A percentile compares a stretch with the other conserved stretches of the same genome.
Conservation (phyloP, 257 asterid species). For the Forsythia suspensa region DNA sequence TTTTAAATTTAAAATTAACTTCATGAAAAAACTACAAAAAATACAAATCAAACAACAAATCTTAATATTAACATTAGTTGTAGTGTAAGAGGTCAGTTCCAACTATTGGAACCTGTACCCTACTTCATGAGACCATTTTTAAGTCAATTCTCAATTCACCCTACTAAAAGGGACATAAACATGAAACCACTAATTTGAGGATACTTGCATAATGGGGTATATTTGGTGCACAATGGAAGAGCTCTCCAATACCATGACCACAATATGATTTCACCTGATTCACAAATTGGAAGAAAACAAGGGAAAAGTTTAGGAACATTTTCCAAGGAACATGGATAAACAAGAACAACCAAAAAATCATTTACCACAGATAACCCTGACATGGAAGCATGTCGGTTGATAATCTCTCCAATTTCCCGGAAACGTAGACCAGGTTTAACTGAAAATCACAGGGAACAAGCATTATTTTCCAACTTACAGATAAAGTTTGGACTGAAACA, state of each 20-base stretch:
- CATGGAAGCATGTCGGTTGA: conserved; percentile 86
- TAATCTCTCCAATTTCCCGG: conserved; percentile 92
- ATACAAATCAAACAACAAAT: background rate
- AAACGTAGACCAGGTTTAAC: conserved; percentile 96
- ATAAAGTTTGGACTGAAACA: background rate
- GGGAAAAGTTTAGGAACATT: background rate
- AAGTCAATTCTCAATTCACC: background rate
- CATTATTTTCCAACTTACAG: background rate
- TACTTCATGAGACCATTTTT: background rate
- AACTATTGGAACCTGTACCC: background rate
- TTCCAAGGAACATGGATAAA: background rate
- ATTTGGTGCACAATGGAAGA: conserved; percentile 96
- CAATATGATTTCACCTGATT: conserved; percentile 79
- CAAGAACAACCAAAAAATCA: conserved; percentile 6
- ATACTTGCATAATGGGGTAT: conserved; percentile 98
- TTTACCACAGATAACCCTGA: conserved; percentile 93
- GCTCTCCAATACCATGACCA: conserved; percentile 99
- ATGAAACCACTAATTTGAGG: conserved; percentile 35
- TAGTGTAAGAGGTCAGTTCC: background rate
- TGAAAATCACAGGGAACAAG: conserved; percentile 28
- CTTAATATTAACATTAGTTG: background rate
- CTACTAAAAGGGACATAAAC: background rate
- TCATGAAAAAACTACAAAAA: background rate
- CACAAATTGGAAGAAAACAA: conserved; percentile 13
- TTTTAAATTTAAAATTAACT: background rate